Percentiles rank a stretch among this genome's conserved stretches.
Conservation (phyloP, 2,329 filamentous ascomycete genomes). For the Didymella pomorum region DNA sequence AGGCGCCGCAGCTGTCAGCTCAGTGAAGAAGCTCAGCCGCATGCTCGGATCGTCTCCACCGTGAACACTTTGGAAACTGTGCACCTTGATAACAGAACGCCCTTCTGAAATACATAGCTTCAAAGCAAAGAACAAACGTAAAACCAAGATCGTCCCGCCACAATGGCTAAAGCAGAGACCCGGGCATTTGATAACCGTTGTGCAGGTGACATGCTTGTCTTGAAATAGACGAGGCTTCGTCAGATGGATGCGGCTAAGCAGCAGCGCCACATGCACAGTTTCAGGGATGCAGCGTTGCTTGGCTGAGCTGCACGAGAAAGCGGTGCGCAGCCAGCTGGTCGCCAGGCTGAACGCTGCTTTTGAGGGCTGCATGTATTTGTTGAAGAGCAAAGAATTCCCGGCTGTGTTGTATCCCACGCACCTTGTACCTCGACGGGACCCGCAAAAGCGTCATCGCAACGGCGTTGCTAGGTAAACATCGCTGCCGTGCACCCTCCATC, state of each 20-base stretch:
- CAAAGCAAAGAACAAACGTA: neutral
- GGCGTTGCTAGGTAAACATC: conserved; percentile 45
- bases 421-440: conserved; percentile 12
- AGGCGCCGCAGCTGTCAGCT: conserved; percentile 10
- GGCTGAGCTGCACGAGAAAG: conserved; percentile 20
- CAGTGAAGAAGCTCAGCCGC: conserved; percentile 14
- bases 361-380: conserved; percentile 8
- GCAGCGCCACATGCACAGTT: conserved; percentile 18
- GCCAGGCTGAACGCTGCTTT: conserved; percentile 19
- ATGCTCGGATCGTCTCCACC: neutral
- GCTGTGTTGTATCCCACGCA: conserved; percentile 13
- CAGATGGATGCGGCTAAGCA: conserved; percentile 16
- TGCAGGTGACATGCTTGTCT: conserved; percentile 14
- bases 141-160: no score
- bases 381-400: conserved; percentile 16
- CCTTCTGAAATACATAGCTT: neutral
- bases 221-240: conserved; percentile 23
- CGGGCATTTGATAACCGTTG: conserved; percentile 10
- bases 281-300: conserved; percentile 20
- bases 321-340: conserved; percentile 12
- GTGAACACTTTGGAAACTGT: neutral
- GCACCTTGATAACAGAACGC: neutral
- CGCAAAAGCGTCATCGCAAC: conserved; percentile 25
- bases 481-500: conserved; percentile 25
- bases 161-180: conserved; percentile 1